phyloP scores from a whole-genome alignment of 345 rosid species.

The Euphorbia lathyris region DNA sequence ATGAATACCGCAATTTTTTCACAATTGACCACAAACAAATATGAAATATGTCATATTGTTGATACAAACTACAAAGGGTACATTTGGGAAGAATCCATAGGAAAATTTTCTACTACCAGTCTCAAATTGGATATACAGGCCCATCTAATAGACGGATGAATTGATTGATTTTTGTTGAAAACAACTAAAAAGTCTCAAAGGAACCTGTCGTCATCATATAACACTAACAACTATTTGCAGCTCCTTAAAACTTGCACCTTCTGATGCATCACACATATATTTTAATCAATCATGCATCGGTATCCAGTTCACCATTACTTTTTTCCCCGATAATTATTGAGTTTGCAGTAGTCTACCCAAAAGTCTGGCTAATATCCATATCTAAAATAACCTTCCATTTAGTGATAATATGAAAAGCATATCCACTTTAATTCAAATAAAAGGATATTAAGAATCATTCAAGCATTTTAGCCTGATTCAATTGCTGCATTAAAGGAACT shows the following conservation, averaged over 20 bases:
- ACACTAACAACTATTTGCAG: no score
- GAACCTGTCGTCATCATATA: not conserved
- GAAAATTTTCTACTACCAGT: not conserved
- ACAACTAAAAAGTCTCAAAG: not conserved
- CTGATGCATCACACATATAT: no score
- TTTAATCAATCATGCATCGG: no score
- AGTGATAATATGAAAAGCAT: not conserved
- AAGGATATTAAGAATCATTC: not conserved
- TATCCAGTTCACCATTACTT: no score
- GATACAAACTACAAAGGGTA: not conserved
- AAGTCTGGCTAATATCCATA: not conserved
- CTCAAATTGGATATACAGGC: slow-evolving; percentile 1
- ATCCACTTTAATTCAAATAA: not conserved
- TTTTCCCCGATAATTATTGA: no score
- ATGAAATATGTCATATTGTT: not conserved
- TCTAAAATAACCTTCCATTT: not conserved
- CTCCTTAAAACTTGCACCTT: no score
- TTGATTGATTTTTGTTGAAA: not conserved
- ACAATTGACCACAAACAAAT: not conserved
- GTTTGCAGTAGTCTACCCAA: no score
- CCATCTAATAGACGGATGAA: no score
- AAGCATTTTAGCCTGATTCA: not conserved
- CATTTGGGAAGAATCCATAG: not conserved
- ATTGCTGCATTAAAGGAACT: no score
- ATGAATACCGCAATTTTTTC: not conserved